A percentile compares a stretch with the other conserved stretches of the same genome.
Evolutionary conservation across 768 basidiomycete species (phyloP).

Genomic region (Trametes elegans): DNA sequence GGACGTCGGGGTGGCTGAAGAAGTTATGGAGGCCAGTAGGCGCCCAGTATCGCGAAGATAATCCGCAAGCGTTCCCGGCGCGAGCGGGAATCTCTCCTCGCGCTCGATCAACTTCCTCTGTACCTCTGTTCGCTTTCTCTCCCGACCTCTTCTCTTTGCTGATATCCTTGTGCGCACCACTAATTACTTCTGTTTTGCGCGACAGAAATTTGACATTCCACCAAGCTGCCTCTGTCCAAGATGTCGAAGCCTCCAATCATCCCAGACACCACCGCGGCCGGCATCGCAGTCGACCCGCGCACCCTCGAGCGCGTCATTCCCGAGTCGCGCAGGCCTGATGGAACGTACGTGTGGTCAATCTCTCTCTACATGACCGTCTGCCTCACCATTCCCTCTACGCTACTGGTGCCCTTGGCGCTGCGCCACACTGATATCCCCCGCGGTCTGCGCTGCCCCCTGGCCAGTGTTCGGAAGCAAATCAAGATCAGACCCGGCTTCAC

Average conservation of each 20-base stretch:
- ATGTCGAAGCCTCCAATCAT: constrained; percentile 81
- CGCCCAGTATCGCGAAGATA: constrained; percentile 6
- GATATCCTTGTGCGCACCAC: background rate
- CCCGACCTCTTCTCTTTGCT: background rate
- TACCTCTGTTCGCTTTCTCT: background rate
- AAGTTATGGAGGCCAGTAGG: background rate
- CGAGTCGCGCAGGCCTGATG: constrained; percentile 77
- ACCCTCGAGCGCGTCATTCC: constrained; percentile 89
- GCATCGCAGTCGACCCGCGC: constrained; percentile 82
- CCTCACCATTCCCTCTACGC: constrained; percentile 14
- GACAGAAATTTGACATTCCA: background rate
- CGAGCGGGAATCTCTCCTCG: background rate
- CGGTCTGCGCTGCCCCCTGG: background rate
- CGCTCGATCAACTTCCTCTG: background rate
- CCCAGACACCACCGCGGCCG: constrained; percentile 67
- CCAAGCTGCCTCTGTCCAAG: background rate
- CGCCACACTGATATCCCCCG: background rate
- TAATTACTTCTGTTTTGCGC: too few relatives aligned
- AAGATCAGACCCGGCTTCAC: constrained; percentile 93
- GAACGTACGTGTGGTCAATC: constrained; percentile 57
- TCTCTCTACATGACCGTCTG: background rate
- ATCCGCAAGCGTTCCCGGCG: background rate
- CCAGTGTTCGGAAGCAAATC: constrained; percentile 80
- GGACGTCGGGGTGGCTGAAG: constrained; percentile 8
- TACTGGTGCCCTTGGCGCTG: constrained; percentile 13